Evolutionary conservation across 2,329 filamentous ascomycete genomes (phyloP).

Genomic region (Talaromyces verruculosus): DNA sequence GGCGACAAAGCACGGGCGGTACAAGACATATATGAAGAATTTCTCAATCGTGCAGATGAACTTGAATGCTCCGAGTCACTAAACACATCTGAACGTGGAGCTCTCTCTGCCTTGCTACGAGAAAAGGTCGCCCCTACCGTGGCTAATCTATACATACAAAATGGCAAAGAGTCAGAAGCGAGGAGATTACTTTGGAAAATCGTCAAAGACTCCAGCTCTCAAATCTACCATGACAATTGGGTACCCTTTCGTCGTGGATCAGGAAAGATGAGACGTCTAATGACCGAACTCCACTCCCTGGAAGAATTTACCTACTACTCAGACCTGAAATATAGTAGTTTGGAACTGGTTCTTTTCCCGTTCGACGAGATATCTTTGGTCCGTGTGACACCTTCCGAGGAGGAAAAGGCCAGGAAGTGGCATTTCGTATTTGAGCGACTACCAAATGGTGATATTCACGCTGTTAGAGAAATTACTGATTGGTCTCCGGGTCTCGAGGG

Average conservation of each 20-base stretch:
- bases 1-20: neutral
- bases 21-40: constrained; percentile 9
- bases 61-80: neutral
- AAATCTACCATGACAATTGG: constrained; percentile 13
- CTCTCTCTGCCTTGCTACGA: neutral
- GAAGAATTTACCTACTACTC: neutral
- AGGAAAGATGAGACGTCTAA: neutral
- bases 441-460: neutral
- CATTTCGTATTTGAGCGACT: constrained; percentile 9
- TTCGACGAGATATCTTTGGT: constrained; percentile 10
- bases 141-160: neutral
- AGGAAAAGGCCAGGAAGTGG: constrained; percentile 19
- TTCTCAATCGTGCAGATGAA: constrained; percentile 8
- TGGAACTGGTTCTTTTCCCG: constrained; percentile 12
- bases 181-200: constrained; percentile 15
- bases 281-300: neutral
- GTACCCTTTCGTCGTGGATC: neutral
- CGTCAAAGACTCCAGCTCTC: neutral
- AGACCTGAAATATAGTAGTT: constrained; percentile 14
- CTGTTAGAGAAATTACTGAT: neutral
- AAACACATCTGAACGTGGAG: neutral
- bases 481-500: constrained; percentile 16
- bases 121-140: constrained; percentile 1
- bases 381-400: constrained; percentile 6
- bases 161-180: constrained; percentile 10